Percentiles rank a stretch among this genome's conserved stretches.
Conservation (phyloP, 1,139 yeast species). For the Magnusiomyces sp. region DNA sequence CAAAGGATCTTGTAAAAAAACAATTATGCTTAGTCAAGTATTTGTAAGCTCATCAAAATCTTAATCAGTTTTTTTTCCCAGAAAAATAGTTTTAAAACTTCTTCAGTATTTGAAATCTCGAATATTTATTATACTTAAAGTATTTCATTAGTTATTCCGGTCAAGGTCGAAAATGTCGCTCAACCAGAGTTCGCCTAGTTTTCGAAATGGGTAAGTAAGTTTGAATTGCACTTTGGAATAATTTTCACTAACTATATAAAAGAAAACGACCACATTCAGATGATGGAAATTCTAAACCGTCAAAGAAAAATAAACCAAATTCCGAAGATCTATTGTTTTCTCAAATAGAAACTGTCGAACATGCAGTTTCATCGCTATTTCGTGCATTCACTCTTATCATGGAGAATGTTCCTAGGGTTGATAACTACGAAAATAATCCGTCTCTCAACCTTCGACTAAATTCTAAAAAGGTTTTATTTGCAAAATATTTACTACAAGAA, state of each 20-base stretch:
- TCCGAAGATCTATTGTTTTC: background rate
- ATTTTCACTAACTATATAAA: background rate
- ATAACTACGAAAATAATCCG: background rate
- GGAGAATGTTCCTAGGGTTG: background rate
- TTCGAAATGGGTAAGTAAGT: too few relatives aligned
- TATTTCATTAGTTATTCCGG: too few relatives aligned
- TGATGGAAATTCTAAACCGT: background rate
- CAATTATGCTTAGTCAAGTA: too few relatives aligned
- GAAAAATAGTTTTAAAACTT: too few relatives aligned
- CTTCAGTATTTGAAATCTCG: too few relatives aligned
- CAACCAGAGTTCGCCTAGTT: too few relatives aligned
- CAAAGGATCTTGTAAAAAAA: too few relatives aligned
- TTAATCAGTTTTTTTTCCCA: too few relatives aligned
- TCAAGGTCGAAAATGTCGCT: too few relatives aligned
- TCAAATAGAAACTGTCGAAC: background rate
- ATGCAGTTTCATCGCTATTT: background rate
- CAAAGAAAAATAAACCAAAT: background rate
- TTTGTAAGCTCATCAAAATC: too few relatives aligned
- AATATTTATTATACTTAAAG: too few relatives aligned
- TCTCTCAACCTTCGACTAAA: background rate
- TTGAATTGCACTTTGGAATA: too few relatives aligned
- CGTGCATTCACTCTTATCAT: background rate
- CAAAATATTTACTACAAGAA: constrained; percentile 1
- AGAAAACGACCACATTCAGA: background rate
- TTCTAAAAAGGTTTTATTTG: constrained; percentile 2